Conservation (phyloP, 1,139 yeast genomes). For the Hyphopichia pseudoburtonii region DNA sequence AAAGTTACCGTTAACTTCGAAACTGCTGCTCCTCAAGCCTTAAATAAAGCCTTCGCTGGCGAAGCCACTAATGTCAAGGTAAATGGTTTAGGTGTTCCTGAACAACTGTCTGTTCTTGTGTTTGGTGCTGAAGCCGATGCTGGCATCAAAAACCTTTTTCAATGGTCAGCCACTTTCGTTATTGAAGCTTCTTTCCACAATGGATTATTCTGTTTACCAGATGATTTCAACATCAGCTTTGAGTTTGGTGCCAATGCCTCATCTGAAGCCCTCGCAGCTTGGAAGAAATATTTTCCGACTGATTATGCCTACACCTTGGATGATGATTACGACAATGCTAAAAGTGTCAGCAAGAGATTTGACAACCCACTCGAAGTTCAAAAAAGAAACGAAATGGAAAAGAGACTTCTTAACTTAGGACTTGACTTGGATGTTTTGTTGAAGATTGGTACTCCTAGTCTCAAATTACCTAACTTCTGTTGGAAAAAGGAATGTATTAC, state of each 20-base stretch:
- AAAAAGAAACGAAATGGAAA: constrained; percentile 7
- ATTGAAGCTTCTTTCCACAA: constrained; percentile 15
- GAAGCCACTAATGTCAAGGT: constrained; percentile 8
- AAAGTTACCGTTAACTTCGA: constrained; percentile 19
- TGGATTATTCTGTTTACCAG: constrained; percentile 20
- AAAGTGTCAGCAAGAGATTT: constrained; percentile 7
- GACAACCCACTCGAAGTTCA: constrained; percentile 4
- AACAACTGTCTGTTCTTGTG: constrained; percentile 12
- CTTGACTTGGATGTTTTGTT: constrained; percentile 11
- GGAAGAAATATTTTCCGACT: constrained; percentile 18
- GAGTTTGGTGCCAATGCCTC: constrained; percentile 16
- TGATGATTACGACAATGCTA: constrained; percentile 7
- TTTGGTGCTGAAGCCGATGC: constrained; percentile 11
- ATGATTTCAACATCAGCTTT: constrained; percentile 20
- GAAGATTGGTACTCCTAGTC: constrained; percentile 14
- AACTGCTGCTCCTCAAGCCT: constrained; percentile 7
- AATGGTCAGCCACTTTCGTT: constrained; percentile 18
- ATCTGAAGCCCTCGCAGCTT: constrained; percentile 14
- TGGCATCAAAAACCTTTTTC: constrained; percentile 16
- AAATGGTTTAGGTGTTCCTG: constrained; percentile 17
- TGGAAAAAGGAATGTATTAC: constrained; percentile 12
- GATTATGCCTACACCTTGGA: constrained; percentile 16
- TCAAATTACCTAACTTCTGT: constrained; percentile 17
- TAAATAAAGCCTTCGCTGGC: constrained; percentile 5
- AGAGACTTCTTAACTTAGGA: constrained; percentile 9